Evolutionary conservation across 805 yeast species (phyloP).

Genomic region (Nakazawaea wickerhamii): DNA sequence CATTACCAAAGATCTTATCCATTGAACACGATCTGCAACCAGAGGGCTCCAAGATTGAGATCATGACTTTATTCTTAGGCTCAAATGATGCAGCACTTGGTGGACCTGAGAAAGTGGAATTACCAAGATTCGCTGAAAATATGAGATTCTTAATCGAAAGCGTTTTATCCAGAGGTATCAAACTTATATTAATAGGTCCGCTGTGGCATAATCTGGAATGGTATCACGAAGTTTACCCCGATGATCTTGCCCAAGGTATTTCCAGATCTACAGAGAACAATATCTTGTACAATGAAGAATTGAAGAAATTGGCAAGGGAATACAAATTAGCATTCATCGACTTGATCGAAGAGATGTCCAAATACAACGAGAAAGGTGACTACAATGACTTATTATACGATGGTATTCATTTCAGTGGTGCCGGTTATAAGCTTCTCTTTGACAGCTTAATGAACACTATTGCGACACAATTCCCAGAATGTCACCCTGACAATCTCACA

Average conservation of each 20-base stretch:
- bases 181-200: constrained; percentile 58
- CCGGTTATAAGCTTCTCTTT: constrained; percentile 33
- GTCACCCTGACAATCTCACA: constrained; percentile 19
- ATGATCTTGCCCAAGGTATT: constrained; percentile 33
- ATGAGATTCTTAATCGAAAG: constrained; percentile 35
- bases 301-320: constrained; percentile 38
- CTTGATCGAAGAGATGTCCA: constrained; percentile 39
- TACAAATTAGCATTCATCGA: constrained; percentile 55
- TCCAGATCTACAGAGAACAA: constrained; percentile 42
- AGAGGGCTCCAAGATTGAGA: constrained; percentile 27
- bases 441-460: constrained; percentile 29
- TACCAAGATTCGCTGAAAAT: constrained; percentile 46
- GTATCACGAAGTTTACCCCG: constrained; percentile 32
- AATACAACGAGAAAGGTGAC: constrained; percentile 24
- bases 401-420: constrained; percentile 41
- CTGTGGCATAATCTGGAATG: constrained; percentile 43
- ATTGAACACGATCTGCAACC: constrained; percentile 35
- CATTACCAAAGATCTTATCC: constrained; percentile 47
- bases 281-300: constrained; percentile 44
- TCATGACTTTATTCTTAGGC: constrained; percentile 66
- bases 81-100: constrained; percentile 63
- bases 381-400: constrained; percentile 27
- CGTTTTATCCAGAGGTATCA: constrained; percentile 37
- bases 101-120: constrained; percentile 38
- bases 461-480: constrained; percentile 29